A percentile compares a stretch with the other conserved stretches of the same genome.
Conservation (phyloP, 352 stramenopile genomes). For the Globisporangium sylvaticum region DNA sequence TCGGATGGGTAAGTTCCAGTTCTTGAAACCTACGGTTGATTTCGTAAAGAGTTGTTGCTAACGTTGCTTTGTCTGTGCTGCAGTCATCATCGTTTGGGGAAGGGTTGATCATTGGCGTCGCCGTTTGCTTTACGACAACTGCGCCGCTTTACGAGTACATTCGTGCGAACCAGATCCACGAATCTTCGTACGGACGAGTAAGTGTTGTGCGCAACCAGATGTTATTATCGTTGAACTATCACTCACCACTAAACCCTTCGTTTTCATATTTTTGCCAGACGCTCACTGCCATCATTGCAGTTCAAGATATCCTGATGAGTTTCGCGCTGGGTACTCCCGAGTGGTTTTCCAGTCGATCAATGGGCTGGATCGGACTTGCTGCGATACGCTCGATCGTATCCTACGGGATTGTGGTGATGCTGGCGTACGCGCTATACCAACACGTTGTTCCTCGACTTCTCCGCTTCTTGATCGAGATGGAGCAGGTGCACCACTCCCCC, state of each 20-base stretch:
- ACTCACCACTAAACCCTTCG: background rate
- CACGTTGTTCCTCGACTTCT: conserved; percentile 69
- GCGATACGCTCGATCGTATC: conserved; percentile 66
- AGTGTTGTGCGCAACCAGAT: background rate
- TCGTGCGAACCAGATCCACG: conserved; percentile 72
- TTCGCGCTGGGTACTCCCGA: conserved; percentile 81
- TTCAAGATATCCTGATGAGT: conserved; percentile 85
- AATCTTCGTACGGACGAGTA: conserved; percentile 77
- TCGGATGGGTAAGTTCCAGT: conserved; percentile 50
- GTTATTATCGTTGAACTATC: background rate
- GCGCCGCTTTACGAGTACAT: conserved; percentile 82
- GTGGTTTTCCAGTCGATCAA: conserved; percentile 76
- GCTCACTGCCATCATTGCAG: conserved; percentile 79
- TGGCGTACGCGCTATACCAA: conserved; percentile 67
- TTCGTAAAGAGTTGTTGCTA: background rate
- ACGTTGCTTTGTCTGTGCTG: background rate
- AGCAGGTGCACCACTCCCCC: conserved; percentile 76
- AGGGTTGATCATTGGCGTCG: conserved; percentile 72
- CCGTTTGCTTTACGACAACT: conserved; percentile 81
- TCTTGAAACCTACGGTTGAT: background rate
- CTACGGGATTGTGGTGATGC: conserved; percentile 62
- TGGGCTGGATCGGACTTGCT: conserved; percentile 67
- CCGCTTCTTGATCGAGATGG: conserved; percentile 71
- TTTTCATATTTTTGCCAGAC: conserved; percentile 35
- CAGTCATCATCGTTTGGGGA: conserved; percentile 69